phyloP scores from a whole-genome alignment of 768 basidiomycete species.

The Amanita pallidorosea region DNA sequence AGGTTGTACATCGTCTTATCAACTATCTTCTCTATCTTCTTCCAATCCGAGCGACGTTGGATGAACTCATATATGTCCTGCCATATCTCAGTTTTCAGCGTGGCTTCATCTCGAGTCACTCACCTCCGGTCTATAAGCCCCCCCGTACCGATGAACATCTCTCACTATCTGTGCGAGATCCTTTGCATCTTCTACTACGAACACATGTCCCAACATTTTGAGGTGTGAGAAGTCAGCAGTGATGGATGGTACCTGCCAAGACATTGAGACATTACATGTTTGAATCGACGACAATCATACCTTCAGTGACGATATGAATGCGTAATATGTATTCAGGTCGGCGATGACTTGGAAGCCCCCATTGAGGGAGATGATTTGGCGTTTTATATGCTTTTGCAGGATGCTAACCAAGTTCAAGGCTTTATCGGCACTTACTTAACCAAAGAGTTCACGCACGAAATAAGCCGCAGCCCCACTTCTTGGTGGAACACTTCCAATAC shows the following conservation, averaged over 20 bases:
- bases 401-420: slow-evolving; percentile 45
- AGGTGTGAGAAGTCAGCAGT: slow-evolving; percentile 86
- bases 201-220: slow-evolving; percentile 97
- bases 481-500: slow-evolving; percentile 97
- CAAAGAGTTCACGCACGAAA: slow-evolving; percentile 44
- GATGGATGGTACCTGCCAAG: slow-evolving; percentile 56
- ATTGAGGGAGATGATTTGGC: slow-evolving; percentile 89
- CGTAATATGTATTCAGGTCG: slow-evolving; percentile 88
- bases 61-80: slow-evolving; percentile 95
- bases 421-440: too few species aligned
- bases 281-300: slow-evolving; percentile 20
- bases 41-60: slow-evolving; percentile 92
- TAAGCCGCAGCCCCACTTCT: slow-evolving; percentile 87
- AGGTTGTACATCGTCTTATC: slow-evolving; percentile 93
- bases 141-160: slow-evolving; percentile 93
- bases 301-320: slow-evolving; percentile 81
- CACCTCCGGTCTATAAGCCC: slow-evolving; percentile 90
- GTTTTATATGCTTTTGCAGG: slow-evolving; percentile 91
- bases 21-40: slow-evolving; percentile 94
- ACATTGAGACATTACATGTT: background rate
- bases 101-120: slow-evolving; percentile 5
- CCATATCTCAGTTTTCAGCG: background rate
- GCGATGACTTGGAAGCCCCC: slow-evolving; percentile 96
- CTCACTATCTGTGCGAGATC: slow-evolving; percentile 93
- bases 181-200: slow-evolving; percentile 90